phyloP scores from a whole-genome alignment of 805 yeast species.

The Candida coquimbonensis region DNA sequence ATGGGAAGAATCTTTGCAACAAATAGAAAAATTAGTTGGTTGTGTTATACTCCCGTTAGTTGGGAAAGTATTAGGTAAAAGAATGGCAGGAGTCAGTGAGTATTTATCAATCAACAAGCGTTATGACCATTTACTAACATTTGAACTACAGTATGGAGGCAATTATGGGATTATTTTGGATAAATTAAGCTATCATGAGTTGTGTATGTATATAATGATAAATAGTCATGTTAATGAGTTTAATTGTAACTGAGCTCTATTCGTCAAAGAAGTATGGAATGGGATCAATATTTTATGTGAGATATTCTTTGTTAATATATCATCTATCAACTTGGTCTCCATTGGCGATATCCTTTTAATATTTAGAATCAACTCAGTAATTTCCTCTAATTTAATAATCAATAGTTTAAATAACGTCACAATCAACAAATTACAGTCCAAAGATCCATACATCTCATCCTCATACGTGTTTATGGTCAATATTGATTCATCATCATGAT shows the following conservation, averaged over 20 bases:
- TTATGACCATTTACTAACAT: neutral
- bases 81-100: slow-evolving; percentile 34
- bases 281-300: slow-evolving; percentile 15
- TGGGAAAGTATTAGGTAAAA: slow-evolving; percentile 63
- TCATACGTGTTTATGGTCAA: neutral
- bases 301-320: slow-evolving; percentile 10
- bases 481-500: no score
- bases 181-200: neutral
- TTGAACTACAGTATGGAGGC: slow-evolving; percentile 14
- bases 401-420: slow-evolving; percentile 14
- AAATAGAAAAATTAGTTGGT: slow-evolving; percentile 49
- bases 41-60: slow-evolving; percentile 57
- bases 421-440: slow-evolving; percentile 14
- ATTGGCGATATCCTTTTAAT: neutral
- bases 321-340: neutral
- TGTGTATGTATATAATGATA: neutral
- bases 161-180: slow-evolving; percentile 14
- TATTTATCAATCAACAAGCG: neutral
- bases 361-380: slow-evolving; percentile 5
- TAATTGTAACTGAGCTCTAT: slow-evolving; percentile 5
- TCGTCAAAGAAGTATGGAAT: slow-evolving; percentile 13
- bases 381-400: slow-evolving; percentile 9
- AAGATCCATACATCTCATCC: neutral
- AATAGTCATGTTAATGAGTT: neutral
- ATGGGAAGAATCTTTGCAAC: slow-evolving; percentile 65